Evolutionary conservation across 257 asterid genomes (phyloP).

Genomic region (Phtheirospermum japonicum): DNA sequence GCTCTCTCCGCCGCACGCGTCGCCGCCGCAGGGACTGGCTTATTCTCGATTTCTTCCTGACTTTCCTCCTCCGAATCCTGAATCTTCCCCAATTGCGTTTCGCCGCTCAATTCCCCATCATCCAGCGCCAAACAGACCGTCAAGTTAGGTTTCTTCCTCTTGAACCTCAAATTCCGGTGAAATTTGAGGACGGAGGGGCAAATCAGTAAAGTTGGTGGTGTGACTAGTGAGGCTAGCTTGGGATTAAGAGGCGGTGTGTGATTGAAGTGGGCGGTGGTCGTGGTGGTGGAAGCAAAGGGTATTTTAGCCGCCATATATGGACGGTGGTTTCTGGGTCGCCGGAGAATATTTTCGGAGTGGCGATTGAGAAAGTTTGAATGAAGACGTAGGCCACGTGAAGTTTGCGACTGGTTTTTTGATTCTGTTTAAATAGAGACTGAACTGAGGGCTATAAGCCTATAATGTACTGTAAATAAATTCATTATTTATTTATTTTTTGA

Average conservation of each 20-base stretch:
- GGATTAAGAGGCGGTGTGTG: constrained; percentile 33
- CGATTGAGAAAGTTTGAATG: neutral
- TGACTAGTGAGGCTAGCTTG: constrained; percentile 22
- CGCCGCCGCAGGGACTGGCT: constrained; percentile 5
- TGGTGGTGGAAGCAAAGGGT: constrained; percentile 33
- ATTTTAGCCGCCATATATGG: constrained; percentile 51
- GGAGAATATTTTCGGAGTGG: neutral
- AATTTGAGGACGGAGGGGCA: constrained; percentile 25
- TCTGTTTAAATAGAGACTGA: constrained; percentile 34
- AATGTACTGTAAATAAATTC: constrained; percentile 2
- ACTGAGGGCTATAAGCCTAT: neutral
- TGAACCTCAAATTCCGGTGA: constrained; percentile 20
- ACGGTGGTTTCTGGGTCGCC: constrained; percentile 25
- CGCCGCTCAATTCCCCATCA: constrained; percentile 44
- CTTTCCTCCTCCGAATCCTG: constrained; percentile 27
- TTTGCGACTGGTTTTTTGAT: neutral
- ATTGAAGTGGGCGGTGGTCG: constrained; percentile 22
- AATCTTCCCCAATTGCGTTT: constrained; percentile 30
- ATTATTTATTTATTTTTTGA: neutral
- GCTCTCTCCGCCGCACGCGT: constrained; percentile 20
- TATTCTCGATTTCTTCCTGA: constrained; percentile 25
- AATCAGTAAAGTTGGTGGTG: constrained; percentile 24
- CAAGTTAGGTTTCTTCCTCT: constrained; percentile 34
- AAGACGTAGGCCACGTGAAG: constrained; percentile 29
- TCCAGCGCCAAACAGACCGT: constrained; percentile 53